Evolutionary conservation across 352 stramenopile species (phyloP), one percentile per base, ranked within the genome.

Genomic region (Aphanomyces astaci): DNA sequence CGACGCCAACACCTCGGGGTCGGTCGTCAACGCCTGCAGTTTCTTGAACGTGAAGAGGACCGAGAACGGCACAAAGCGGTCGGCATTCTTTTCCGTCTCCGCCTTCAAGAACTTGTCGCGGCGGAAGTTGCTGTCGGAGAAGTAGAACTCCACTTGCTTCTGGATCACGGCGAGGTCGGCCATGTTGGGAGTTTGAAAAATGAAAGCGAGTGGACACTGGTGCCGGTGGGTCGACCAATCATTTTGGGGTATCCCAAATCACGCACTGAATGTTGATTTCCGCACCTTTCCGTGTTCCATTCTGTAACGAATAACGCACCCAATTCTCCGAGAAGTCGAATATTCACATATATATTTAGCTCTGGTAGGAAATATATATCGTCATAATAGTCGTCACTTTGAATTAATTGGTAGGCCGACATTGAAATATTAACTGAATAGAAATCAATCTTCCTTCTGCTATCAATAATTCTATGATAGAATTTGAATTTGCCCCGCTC

Each of bases 131-230:
- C 84, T 92, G 76, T 96, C 89, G 46, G 80, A 90, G 78, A 97
- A 96, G 82, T 96, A 97, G 75, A 96, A 96, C 81, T 96, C 89
- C 49, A 96, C 82, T 81, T 96, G 89, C 77, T 93, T 88, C 76
- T 90, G 88, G 73, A 96, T 59, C 39, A 27, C 11, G 24, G 19
- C 31, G 48, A 32, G n/a, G 31, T 19, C 53, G 45, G 63, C 45
- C 63, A 39, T 57, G 9, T 52, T 48, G 62, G 32, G 0, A 60
- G 43, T 52, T 54, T 56, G 2, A 25, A 49, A 68, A 68, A 68
- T 68, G 62, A 28, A 15, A 48, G 43, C 17, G 48, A 64, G 15
- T n/a, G 15, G 31, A 53, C 25, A 24, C 9, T 25, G 13, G 45
- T 25, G 45, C 45, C 13, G 13, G 22, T 25, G 9, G 22, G 13